Conservation (phyloP, 2,329 filamentous ascomycete genomes). For the Colletotrichum tabaci region DNA sequence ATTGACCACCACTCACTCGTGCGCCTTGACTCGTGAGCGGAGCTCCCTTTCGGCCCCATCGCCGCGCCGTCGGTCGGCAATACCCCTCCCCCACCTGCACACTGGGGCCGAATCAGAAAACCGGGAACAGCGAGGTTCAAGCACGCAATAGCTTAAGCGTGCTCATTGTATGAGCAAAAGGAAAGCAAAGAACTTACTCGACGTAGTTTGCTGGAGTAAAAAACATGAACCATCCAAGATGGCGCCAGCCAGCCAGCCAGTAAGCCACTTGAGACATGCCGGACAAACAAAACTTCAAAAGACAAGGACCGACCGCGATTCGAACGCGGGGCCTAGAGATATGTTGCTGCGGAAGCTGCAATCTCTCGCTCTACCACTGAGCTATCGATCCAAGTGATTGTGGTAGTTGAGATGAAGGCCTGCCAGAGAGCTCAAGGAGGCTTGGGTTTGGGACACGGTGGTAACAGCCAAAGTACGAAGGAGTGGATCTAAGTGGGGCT, state of each 20-base stretch:
- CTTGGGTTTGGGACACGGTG: constrained; percentile 16
- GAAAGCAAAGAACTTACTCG: neutral
- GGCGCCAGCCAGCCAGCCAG: no score
- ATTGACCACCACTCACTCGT: neutral
- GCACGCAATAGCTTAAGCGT: neutral
- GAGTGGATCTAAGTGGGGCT: constrained; percentile 28
- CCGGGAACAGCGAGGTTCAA: neutral
- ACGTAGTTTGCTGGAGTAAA: neutral
- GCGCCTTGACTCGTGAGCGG: neutral
- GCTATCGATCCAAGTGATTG: constrained; percentile 39
- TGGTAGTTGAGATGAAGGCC: rapidly evolving
- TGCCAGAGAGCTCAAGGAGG: neutral
- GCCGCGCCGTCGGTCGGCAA: constrained; percentile 23
- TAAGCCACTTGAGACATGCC: neutral
- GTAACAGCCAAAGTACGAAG: neutral
- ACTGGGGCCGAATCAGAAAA: constrained; percentile 9
- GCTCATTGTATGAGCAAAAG: neutral
- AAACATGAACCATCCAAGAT: neutral
- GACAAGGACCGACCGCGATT: constrained; percentile 41
- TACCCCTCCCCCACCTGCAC: constrained; percentile 13
- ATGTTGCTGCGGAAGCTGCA: constrained; percentile 14
- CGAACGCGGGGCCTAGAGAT: constrained; percentile 43
- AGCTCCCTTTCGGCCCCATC: constrained; percentile 28
- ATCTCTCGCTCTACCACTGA: constrained; percentile 44
- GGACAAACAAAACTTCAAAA: constrained; percentile 2